These are phyloP conservation scores for Kuraishia floccosa DNA, from an alignment of 805 yeast species.

Conservation along the genomic window DNA sequence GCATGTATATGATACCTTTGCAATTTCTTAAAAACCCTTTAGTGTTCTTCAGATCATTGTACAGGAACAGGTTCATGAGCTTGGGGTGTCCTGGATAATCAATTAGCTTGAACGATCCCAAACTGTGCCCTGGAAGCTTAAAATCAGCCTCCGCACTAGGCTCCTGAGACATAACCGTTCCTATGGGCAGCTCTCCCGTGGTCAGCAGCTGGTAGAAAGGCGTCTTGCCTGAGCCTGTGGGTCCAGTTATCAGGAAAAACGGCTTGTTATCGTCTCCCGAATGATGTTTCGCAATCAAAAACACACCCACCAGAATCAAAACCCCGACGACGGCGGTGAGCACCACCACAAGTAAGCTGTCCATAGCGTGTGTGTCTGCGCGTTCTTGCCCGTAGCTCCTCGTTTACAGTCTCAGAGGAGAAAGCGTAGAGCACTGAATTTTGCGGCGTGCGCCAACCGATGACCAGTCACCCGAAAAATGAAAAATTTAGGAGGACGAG, in stretches of 20 bases:
- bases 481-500: too few relatives aligned
- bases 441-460: too few relatives aligned
- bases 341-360: neutral
- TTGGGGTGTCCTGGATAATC: constrained; percentile 90
- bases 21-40: constrained; percentile 24
- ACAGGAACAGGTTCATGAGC: constrained; percentile 43
- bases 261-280: constrained; percentile 2
- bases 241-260: constrained; percentile 6
- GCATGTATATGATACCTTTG: constrained; percentile 60
- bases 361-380: too few relatives aligned
- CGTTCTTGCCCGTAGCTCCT: too few relatives aligned
- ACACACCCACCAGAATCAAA: constrained; percentile 2
- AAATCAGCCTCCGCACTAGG: constrained; percentile 26
- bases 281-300: neutral
- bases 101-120: constrained; percentile 35
- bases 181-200: constrained; percentile 8
- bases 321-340: constrained; percentile 2
- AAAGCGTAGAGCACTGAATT: too few relatives aligned
- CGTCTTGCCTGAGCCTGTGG: constrained; percentile 7
- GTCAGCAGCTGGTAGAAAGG: constrained; percentile 8
- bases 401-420: too few relatives aligned
- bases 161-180: constrained; percentile 41
- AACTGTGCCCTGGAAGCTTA: constrained; percentile 25
- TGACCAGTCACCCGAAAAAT: constrained; percentile 1
- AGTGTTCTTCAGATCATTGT: constrained; percentile 30